Base-by-base conservation (phyloP, 2,329 filamentous ascomycete genomes). In the Sarocladium strictum region DNA sequence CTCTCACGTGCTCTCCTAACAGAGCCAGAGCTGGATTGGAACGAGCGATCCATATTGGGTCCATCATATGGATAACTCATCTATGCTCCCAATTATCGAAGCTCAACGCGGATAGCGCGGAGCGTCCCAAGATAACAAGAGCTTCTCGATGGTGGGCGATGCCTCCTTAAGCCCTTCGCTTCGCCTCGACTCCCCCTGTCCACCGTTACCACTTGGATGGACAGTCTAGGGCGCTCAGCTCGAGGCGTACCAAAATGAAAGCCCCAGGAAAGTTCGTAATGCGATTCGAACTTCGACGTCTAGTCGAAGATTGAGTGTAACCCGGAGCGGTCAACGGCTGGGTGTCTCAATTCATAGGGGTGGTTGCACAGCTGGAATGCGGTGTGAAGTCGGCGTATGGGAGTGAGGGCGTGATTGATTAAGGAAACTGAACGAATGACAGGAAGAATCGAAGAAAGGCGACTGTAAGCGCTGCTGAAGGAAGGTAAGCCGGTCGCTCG, bases 61-160 rank as follows among this genome's bases (percentile, higher is more conserved):
- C 74, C 79, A 81, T 82, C 68, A 73, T 80, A 74, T 63, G 65
- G 63, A 67, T 71, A 73, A 76, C 73, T 81, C 80, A 82, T 83
- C 74, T 51, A 51, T 7, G 10, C 24, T 33, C 14, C 15, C 11
- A 26, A 33, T 12, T 10, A 15, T 47, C 6, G 12, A 53, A 23
- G 50, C 32, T 53, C 32, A 12, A 27, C 29, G 19, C 35, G n/a
- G 19, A 3, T 2, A 24, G 33, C 50, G 33, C 32, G 14, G 50
- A 53, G 35, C 35, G 29, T 40, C 5, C 26, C 33, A 21, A 21
- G 40, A 40, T 27, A 27, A 40, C 11, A 49, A 14, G 5, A 19
- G 47, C 11, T 33, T 21, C 47, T 17, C 47, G 21, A 51, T 27
- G 4, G 23, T 27, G 35, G 35, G 9, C 29, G 29, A 32, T 32